Conservation (phyloP, 225 moss, liverwort and hornwort genomes). For the Lunularia cruciata region DNA sequence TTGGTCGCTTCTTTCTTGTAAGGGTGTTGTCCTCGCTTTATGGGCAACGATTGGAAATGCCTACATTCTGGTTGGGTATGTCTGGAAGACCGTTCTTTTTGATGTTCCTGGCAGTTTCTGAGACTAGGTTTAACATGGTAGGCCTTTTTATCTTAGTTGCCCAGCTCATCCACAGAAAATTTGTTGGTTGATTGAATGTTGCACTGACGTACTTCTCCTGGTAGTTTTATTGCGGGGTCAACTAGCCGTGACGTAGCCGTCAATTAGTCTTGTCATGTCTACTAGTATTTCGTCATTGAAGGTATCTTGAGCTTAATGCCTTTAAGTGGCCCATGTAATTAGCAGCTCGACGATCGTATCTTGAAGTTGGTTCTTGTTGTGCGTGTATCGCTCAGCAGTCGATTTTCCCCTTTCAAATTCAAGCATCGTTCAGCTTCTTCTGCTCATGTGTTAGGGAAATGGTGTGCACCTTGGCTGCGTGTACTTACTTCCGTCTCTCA, state of each 20-base stretch:
- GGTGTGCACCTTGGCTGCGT: too few species aligned
- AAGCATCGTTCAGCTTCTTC: too few species aligned
- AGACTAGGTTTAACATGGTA: constrained; percentile 11
- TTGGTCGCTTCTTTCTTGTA: constrained; percentile 33
- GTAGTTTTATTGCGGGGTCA: neutral
- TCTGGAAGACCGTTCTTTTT: constrained; percentile 19
- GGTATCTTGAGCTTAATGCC: constrained; percentile 2
- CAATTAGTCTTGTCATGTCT: neutral
- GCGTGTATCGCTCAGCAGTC: too few species aligned
- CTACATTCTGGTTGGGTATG: constrained; percentile 30
- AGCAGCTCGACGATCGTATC: neutral
- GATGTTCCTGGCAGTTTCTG: constrained; percentile 22
- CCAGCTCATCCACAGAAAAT: constrained; percentile 7
- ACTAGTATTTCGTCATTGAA: neutral
- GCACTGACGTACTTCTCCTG: constrained; percentile 6
- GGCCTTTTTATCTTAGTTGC: constrained; percentile 8
- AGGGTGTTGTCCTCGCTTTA: constrained; percentile 36
- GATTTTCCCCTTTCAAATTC: too few species aligned
- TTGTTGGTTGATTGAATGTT: constrained; percentile 22
- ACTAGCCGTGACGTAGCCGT: neutral
- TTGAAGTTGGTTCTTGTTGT: too few species aligned
- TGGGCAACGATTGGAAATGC: constrained; percentile 31
- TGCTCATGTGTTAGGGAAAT: too few species aligned
- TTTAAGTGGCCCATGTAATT: neutral
- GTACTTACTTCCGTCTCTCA: too few species aligned